Evolutionary conservation across 768 basidiomycete species (phyloP).

Genomic region (Lentinula lateritia): DNA sequence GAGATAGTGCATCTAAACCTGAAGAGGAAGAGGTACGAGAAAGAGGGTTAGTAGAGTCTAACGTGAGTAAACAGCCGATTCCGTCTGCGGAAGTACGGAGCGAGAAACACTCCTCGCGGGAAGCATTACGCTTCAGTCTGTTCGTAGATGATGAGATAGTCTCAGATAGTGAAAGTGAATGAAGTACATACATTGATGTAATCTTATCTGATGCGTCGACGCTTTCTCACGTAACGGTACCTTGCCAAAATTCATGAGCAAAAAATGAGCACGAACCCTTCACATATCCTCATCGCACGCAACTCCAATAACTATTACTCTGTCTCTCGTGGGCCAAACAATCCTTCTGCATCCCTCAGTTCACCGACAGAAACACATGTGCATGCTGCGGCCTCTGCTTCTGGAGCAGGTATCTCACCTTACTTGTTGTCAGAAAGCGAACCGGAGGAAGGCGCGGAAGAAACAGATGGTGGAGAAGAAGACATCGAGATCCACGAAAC

Average conservation of each 20-base stretch:
- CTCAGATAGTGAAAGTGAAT: neutral
- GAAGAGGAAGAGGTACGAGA: neutral
- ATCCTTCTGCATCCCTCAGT: slow-evolving; percentile 75
- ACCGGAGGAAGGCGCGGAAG: slow-evolving; percentile 62
- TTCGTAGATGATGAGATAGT: neutral
- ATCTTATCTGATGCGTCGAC: neutral
- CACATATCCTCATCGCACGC: slow-evolving; percentile 85
- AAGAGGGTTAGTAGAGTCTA: neutral
- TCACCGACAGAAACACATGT: slow-evolving; percentile 87
- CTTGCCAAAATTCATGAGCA: too few species aligned
- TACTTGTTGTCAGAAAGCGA: slow-evolving; percentile 79
- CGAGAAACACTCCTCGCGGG: neutral
- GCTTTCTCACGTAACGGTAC: slow-evolving; percentile 12
- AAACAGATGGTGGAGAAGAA: slow-evolving; percentile 60
- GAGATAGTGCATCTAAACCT: neutral
- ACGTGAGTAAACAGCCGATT: neutral
- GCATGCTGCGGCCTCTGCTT: slow-evolving; percentile 78
- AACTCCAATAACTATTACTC: slow-evolving; percentile 25
- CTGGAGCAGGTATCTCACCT: slow-evolving; percentile 72
- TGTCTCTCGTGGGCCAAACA: slow-evolving; percentile 61
- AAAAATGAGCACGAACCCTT: slow-evolving; percentile 63
- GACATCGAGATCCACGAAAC: slow-evolving; percentile 79
- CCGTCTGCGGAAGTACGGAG: neutral
- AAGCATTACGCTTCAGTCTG: neutral
- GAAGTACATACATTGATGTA: neutral